Evolutionary conservation across 2,329 filamentous ascomycete genomes (phyloP), one percentile per base, ranked within the genome.

Genomic region (Colletotrichum spaethianum): DNA sequence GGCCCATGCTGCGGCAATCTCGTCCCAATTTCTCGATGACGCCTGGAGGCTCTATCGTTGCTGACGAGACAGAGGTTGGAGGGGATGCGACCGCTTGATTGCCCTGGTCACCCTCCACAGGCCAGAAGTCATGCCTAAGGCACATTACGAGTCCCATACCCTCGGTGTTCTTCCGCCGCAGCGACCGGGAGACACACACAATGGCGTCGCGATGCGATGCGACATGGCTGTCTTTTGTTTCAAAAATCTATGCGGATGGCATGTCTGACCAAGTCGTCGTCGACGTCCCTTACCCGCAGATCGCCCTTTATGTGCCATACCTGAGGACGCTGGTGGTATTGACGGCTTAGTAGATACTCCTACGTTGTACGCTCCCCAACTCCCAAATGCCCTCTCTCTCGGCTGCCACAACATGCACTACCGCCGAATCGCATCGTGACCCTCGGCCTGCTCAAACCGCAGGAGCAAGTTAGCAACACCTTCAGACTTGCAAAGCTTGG

Each of bases 201-300:
- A 69, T 63, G 69, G 65, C 48, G 63, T 55, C 48, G 59, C 65
- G 59, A 73, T 67, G 68, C 31, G 56, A 33, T 70, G 63, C 69
- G 65, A 72, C 57, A 68, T 53, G 64, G 64, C 69, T 69, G 52
- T 57, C 46, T 69, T 61, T 72, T 69, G 69, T 72, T 72, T 72
- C 65, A 72, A 63, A 63, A 69, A 38, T 55, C 59, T 38, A 44
- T 55, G 65, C 36, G 42, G 50, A 68, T 68, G 64, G 36, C 36
- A 68, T 68, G 26, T 57, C 42, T 36, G 53, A 67, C 50, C 31
- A 33, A 38, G 38, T 53, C 20, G 36, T 60, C n/a, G 52, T 31
- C 55, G 67, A 72, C 52, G 42, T 60, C 60, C 52, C 28, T 48
- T 48, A 36, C 28, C 52, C n/a, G 52, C 40, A 72, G 52, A 72